Evolutionary conservation across 352 stramenopile genomes (phyloP).

Genomic region (Globisporangium solare): DNA sequence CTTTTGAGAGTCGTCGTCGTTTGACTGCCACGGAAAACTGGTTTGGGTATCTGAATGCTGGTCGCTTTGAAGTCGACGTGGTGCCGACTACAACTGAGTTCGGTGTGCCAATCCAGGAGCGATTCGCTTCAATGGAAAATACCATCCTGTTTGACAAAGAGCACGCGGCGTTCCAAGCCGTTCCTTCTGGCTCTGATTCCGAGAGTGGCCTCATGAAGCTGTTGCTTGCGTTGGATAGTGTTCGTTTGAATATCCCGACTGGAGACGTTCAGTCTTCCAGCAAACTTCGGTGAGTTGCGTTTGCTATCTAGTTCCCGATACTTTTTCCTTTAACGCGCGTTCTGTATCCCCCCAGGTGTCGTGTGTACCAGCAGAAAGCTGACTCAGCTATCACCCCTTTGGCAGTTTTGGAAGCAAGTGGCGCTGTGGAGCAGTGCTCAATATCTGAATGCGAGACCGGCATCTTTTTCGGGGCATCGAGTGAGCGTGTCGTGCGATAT

Average conservation of each 20-base stretch:
- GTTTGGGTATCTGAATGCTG: constrained; percentile 34
- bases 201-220: constrained; percentile 22
- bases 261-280: not conserved
- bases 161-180: not conserved
- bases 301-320: not conserved
- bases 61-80: constrained; percentile 17
- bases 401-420: constrained; percentile 30
- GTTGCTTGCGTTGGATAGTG: constrained; percentile 24
- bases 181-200: not conserved
- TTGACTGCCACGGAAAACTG: constrained; percentile 12
- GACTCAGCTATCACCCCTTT: not conserved
- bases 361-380: constrained; percentile 25
- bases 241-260: constrained; percentile 17
- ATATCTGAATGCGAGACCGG: constrained; percentile 25
- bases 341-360: constrained; percentile 22
- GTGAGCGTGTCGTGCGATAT: constrained; percentile 29
- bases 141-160: constrained; percentile 17
- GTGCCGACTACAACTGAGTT: constrained; percentile 16
- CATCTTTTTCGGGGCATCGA: constrained; percentile 44
- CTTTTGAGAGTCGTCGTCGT: constrained; percentile 25
- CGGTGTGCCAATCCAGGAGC: constrained; percentile 20
- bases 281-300: constrained; percentile 11
- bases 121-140: constrained; percentile 25
- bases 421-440: constrained; percentile 34
- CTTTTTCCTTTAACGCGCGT: not conserved